A percentile compares a stretch with the other conserved stretches of the same genome.
These are phyloP conservation scores for Rubia tinctorum DNA, from an alignment of 305 asterid genomes.

Conservation along the genomic window DNA sequence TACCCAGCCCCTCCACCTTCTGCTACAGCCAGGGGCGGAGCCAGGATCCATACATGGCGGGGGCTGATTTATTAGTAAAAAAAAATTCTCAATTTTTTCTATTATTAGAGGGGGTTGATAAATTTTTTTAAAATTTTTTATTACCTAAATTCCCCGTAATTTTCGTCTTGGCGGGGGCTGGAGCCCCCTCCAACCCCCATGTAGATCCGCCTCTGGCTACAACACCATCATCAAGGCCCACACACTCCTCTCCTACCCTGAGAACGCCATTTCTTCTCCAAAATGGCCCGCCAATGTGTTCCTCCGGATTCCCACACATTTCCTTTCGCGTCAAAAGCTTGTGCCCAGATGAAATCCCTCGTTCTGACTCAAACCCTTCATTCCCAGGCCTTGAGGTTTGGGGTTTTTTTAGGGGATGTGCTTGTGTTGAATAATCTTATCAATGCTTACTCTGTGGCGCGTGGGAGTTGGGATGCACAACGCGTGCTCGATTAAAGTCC, in stretches of 20 bases:
- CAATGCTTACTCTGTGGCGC: slow-evolving; percentile 28
- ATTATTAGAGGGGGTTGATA: no score
- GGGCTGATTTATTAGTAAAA: no score
- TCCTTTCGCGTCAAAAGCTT: slow-evolving; percentile 70
- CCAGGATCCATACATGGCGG: no score
- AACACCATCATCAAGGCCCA: slow-evolving; percentile 60
- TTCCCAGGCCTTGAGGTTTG: slow-evolving; percentile 44
- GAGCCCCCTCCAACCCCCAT: no score
- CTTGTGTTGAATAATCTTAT: slow-evolving; percentile 55
- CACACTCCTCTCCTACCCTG: slow-evolving; percentile 45
- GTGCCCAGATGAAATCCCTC: slow-evolving; percentile 38
- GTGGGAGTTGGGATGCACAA: slow-evolving; percentile 33
- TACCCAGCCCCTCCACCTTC: slow-evolving; percentile 55
- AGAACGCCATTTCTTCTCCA: slow-evolving; percentile 32
- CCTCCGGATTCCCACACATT: slow-evolving; percentile 57
- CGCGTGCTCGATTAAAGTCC: slow-evolving; percentile 49
- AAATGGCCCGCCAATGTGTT: slow-evolving; percentile 50
- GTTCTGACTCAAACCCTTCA: slow-evolving; percentile 42
- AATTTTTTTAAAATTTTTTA: no score
- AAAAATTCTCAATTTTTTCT: no score
- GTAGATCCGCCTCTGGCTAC: no score
- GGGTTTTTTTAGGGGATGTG: slow-evolving; percentile 53
- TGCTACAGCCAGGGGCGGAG: no score
- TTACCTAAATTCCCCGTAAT: no score
- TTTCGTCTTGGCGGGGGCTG: no score